phyloP scores from a whole-genome alignment of 1,284 basidiomycete genomes.

The Phylloboletellus chloephorus region DNA sequence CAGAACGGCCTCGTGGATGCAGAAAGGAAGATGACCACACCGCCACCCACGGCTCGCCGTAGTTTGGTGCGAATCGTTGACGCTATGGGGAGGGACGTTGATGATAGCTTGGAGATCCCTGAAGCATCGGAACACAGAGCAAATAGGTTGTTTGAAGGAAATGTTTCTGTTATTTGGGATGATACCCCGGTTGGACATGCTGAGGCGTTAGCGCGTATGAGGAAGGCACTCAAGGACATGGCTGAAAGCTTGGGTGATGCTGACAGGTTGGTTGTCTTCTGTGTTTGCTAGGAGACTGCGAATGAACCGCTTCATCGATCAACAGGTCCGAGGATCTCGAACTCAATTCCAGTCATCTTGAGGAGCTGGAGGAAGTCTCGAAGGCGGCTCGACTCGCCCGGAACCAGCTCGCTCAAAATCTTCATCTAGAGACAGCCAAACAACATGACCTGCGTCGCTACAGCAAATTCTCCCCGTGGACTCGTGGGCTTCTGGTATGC shows the following conservation, averaged over 20 bases:
- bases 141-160: constrained; percentile 26
- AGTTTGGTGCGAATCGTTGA: constrained; percentile 57
- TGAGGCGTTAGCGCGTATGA: constrained; percentile 52
- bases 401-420: constrained; percentile 38
- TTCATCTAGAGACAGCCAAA: constrained; percentile 33
- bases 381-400: constrained; percentile 46
- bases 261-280: constrained; percentile 42
- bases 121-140: constrained; percentile 11
- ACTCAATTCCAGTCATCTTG: constrained; percentile 41
- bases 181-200: constrained; percentile 38
- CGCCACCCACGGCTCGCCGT: constrained; percentile 33
- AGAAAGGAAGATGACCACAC: constrained; percentile 10
- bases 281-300: constrained; percentile 3
- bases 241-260: constrained; percentile 49
- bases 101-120: constrained; percentile 32
- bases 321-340: constrained; percentile 34
- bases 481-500: constrained; percentile 20
- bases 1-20: constrained; percentile 14
- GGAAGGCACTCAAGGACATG: constrained; percentile 51
- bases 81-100: constrained; percentile 59
- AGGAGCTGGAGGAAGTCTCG: constrained; percentile 52
- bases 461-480: constrained; percentile 12
- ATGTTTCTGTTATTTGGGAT: constrained; percentile 24
- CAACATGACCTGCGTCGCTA: constrained; percentile 12
- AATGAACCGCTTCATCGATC: constrained; percentile 10